Evolutionary conservation across 768 basidiomycete species (phyloP).

Genomic region (Pulveroboletus ravenelii): DNA sequence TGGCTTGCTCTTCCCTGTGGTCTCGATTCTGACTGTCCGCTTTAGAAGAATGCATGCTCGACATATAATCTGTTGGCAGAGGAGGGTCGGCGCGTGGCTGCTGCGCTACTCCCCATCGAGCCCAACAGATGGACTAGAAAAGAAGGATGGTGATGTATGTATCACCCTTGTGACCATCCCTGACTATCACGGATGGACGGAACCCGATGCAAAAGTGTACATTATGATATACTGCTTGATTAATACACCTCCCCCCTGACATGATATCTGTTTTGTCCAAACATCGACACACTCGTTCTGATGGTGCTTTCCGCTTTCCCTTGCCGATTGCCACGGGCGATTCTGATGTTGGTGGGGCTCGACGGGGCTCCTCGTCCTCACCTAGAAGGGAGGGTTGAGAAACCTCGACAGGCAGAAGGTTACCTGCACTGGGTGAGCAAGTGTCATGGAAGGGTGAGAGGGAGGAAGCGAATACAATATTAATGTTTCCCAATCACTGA

Average conservation of each 20-base stretch:
- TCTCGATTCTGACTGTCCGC: neutral
- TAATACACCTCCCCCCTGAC: conserved; percentile 4
- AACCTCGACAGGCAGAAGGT: conserved; percentile 55
- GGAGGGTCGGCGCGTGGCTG: conserved; percentile 90
- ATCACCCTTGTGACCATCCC: neutral
- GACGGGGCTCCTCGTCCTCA: conserved; percentile 46
- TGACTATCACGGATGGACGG: too few relatives aligned
- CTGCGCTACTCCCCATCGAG: conserved; percentile 73
- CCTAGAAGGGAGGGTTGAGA: conserved; percentile 59
- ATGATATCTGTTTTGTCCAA: neutral
- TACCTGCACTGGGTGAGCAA: conserved; percentile 37
- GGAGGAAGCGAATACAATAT: conserved; percentile 38
- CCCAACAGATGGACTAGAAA: conserved; percentile 48
- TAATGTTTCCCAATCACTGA: conserved; percentile 62
- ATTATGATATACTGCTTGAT: conserved; percentile 11
- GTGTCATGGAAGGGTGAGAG: neutral
- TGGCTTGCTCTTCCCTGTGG: neutral
- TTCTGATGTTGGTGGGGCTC: conserved; percentile 29
- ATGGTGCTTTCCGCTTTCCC: conserved; percentile 60
- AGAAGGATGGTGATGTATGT: conserved; percentile 1
- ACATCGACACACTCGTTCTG: conserved; percentile 12
- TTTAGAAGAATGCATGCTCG: conserved; percentile 84
- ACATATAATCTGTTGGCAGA: conserved; percentile 93
- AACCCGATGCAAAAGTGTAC: conserved; percentile 8
- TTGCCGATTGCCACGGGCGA: conserved; percentile 31